Conservation (phyloP, 345 rosid species). For the Xanthoceras sorbifolium region DNA sequence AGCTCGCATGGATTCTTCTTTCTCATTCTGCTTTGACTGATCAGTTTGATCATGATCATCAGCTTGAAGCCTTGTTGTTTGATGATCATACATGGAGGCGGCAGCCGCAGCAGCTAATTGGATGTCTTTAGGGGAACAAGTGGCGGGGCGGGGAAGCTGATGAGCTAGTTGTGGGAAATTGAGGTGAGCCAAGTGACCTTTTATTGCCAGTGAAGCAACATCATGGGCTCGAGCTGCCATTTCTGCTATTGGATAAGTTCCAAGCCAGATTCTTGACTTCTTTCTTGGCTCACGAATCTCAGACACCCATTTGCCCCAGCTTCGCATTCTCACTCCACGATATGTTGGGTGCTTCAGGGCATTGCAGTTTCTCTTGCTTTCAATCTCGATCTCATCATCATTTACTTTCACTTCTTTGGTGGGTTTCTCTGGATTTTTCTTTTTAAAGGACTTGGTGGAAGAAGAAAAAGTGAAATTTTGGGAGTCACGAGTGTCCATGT, state of each 20-base stretch:
- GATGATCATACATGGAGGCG: constrained; percentile 7
- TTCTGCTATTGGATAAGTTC: constrained; percentile 11
- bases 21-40: constrained; percentile 1
- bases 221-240: constrained; percentile 27
- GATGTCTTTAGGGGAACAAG: constrained; percentile 5
- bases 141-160: constrained; percentile 15
- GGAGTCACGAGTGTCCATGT: too few relatives aligned
- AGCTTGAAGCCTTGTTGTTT: background rate
- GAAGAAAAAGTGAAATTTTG: too few relatives aligned
- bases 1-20: background rate
- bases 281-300: constrained; percentile 12
- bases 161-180: constrained; percentile 16
- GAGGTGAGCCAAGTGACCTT: constrained; percentile 15
- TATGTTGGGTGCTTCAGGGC: constrained; percentile 8
- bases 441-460: too few relatives aligned
- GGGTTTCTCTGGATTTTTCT: too few relatives aligned
- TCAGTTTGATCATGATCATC: background rate
- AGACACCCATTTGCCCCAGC: constrained; percentile 23
- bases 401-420: too few relatives aligned
- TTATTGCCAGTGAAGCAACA: constrained; percentile 3
- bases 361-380: too few relatives aligned
- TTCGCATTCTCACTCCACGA: constrained; percentile 9
- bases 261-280: constrained; percentile 21
- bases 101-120: constrained; percentile 23
- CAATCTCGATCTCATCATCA: too few relatives aligned